A percentile compares a stretch with the other conserved stretches of the same genome.
phyloP scores from a whole-genome alignment of 176 grass and related monocot species.

The Stipa capillata region DNA sequence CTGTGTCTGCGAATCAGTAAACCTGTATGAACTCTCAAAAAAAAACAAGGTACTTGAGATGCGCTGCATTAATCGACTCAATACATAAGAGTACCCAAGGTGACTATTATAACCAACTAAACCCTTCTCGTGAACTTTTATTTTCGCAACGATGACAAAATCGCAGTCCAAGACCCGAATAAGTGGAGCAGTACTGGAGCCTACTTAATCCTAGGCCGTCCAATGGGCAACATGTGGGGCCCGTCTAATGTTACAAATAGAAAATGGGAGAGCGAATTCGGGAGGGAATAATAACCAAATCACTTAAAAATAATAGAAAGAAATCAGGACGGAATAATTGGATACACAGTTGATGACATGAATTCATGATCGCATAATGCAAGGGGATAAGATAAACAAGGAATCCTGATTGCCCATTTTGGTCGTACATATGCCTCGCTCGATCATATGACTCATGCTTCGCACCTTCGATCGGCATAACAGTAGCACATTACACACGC shows the following conservation, averaged over 20 bases:
- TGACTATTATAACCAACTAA: no score
- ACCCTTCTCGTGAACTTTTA: no score
- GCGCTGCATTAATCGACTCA: no score
- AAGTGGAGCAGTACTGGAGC: no score
- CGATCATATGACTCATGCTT: neutral
- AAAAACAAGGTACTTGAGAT: no score
- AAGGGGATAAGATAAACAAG: slow-evolving; percentile 2
- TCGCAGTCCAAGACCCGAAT: no score
- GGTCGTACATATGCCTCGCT: neutral
- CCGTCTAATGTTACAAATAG: neutral
- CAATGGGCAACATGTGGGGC: neutral
- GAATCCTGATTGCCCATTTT: neutral
- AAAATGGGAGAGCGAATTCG: neutral
- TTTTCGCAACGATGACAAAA: no score
- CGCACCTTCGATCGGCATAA: neutral
- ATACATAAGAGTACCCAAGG: no score
- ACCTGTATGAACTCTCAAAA: no score
- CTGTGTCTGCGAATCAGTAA: no score
- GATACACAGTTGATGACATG: neutral
- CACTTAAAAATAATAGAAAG: neutral
- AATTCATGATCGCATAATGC: neutral
- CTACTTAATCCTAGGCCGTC: no score
- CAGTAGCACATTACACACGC: neutral
- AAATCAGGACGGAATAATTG: neutral
- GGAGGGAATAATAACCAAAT: neutral